Percentiles rank a stretch among this genome's conserved stretches.
Conservation (phyloP, 169 alveolate species). For the Besnoitia besnoiti region DNA sequence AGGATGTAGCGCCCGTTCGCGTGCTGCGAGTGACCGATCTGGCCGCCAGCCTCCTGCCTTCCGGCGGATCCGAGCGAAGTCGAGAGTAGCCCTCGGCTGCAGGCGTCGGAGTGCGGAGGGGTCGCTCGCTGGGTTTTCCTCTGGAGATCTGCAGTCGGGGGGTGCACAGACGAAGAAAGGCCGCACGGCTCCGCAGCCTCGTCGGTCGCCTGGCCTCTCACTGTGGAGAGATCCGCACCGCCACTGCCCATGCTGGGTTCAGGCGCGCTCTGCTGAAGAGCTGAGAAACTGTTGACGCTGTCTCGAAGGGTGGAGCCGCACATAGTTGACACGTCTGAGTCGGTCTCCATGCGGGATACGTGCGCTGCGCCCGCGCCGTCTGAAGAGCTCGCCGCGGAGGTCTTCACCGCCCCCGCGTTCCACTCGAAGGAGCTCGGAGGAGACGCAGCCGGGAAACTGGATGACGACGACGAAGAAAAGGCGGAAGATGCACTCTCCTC, state of each 20-base stretch:
- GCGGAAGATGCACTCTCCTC: neutral
- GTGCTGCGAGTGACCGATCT: neutral
- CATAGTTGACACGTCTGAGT: neutral
- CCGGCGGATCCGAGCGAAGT: too few relatives aligned
- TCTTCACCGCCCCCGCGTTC: neutral
- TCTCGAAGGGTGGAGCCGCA: slow-evolving; percentile 8
- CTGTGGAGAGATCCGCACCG: neutral
- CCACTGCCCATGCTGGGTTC: neutral
- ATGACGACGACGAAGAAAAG: slow-evolving; percentile 5
- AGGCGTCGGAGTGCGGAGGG: too few relatives aligned
- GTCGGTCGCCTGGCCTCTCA: neutral
- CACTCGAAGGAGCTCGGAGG: neutral
- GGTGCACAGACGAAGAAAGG: neutral
- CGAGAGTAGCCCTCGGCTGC: too few relatives aligned
- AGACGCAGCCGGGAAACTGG: neutral
- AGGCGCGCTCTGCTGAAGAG: neutral
- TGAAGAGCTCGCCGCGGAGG: neutral
- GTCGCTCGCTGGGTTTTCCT: neutral
- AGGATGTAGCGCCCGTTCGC: slow-evolving; percentile 2
- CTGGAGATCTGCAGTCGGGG: neutral
- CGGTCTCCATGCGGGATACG: neutral
- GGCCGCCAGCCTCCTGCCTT: neutral
- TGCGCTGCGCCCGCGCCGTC: neutral
- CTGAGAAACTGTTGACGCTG: neutral
- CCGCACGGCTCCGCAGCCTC: neutral